Evolutionary conservation across 164 flowering plant species (phyloP).

Genomic region (Platanus orientalis): DNA sequence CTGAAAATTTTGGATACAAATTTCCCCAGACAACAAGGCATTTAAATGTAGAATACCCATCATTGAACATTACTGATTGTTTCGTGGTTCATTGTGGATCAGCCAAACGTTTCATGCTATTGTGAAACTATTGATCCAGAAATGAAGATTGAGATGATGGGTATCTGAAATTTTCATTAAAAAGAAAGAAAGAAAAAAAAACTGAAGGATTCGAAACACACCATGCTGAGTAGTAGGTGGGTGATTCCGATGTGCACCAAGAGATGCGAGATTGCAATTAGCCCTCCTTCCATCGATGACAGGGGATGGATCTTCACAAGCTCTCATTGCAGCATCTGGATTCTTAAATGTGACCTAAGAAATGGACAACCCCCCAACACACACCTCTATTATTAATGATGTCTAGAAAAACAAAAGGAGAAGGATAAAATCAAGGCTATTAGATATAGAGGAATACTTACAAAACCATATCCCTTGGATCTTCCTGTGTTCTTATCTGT

Average conservation of each 20-base stretch:
- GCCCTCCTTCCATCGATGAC: conserved; percentile 68
- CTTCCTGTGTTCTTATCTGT: conserved; percentile 60
- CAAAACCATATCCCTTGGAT: conserved; percentile 73
- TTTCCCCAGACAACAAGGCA: too few species aligned
- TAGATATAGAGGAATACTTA: conserved; percentile 21
- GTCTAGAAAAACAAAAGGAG: not conserved
- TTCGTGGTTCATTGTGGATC: not conserved
- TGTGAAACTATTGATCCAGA: not conserved
- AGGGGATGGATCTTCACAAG: conserved; percentile 65
- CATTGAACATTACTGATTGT: not conserved
- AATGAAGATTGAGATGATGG: not conserved
- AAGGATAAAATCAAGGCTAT: not conserved
- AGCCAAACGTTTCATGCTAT: not conserved
- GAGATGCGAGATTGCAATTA: conserved; percentile 64
- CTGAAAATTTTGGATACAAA: too few species aligned
- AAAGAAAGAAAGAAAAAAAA: not conserved
- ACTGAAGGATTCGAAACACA: conserved; percentile 7
- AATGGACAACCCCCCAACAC: not conserved
- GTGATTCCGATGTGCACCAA: conserved; percentile 49
- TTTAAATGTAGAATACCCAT: not conserved
- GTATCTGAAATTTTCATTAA: not conserved
- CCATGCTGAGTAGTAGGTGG: conserved; percentile 50
- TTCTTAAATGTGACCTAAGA: conserved; percentile 59
- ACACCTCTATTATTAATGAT: not conserved
- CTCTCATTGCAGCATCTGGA: conserved; percentile 55